A percentile compares a stretch with the other conserved stretches of the same genome.
phyloP scores from a whole-genome alignment of 768 basidiomycete genomes.

The Rhodocollybia butyracea region DNA sequence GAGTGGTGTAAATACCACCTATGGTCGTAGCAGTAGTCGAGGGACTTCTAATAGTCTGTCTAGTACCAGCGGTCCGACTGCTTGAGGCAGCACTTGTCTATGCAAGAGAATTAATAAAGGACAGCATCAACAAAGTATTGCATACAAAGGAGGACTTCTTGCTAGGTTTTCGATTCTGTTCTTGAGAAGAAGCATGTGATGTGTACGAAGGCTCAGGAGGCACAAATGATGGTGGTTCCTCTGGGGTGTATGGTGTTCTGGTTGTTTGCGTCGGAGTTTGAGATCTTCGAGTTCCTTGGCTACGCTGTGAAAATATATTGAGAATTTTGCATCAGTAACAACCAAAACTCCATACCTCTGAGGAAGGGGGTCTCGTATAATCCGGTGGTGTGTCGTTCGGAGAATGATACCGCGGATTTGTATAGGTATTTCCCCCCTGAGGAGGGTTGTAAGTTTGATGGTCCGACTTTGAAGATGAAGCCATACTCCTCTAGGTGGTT shows the following conservation, averaged over 20 bases:
- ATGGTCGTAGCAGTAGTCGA: neutral
- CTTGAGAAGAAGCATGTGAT: neutral
- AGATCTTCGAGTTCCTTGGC: neutral
- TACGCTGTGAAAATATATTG: neutral
- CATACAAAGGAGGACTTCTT: conserved; percentile 1
- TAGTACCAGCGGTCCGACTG: conserved; percentile 1
- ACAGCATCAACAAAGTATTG: too few species aligned
- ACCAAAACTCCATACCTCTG: neutral
- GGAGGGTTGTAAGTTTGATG: neutral
- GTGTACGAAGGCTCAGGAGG: neutral
- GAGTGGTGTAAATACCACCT: conserved; percentile 2
- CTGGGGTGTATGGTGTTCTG: neutral
- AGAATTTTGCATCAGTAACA: neutral
- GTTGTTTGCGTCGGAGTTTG: conserved; percentile 4
- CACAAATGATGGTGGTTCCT: neutral
- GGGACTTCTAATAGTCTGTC: neutral
- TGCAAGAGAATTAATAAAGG: neutral
- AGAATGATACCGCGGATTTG: conserved; percentile 4
- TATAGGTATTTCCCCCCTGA: neutral
- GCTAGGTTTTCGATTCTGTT: neutral
- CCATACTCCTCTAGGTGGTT: neutral
- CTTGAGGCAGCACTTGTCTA: conserved; percentile 5
- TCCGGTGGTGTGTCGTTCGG: neutral
- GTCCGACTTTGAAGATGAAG: neutral
- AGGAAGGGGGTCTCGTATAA: neutral